Evolutionary conservation across 345 rosid species (phyloP).

Genomic region (Pistacia integerrima): DNA sequence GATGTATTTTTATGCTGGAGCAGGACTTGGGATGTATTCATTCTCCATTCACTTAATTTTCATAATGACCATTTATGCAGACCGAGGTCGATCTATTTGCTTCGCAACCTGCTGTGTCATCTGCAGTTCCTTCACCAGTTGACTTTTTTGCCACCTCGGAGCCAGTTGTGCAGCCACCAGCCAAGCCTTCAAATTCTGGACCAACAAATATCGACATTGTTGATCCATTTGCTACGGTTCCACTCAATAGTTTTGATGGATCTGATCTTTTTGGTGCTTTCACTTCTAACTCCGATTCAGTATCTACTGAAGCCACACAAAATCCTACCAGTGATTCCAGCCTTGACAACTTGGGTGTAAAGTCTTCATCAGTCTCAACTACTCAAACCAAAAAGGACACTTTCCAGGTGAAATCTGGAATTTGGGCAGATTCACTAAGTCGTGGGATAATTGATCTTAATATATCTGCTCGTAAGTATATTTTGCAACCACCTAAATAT

Average conservation of each 20-base stretch:
- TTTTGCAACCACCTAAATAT: slow-evolving; percentile 7
- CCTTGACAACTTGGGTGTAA: slow-evolving; percentile 41
- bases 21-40: slow-evolving; percentile 17
- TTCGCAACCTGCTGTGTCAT: slow-evolving; percentile 27
- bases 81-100: slow-evolving; percentile 48
- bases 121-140: slow-evolving; percentile 56
- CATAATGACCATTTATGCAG: slow-evolving; percentile 33
- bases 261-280: slow-evolving; percentile 86
- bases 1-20: slow-evolving; percentile 5
- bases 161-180: slow-evolving; percentile 58
- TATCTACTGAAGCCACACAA: slow-evolving; percentile 46
- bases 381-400: slow-evolving; percentile 56
- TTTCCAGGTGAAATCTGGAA: slow-evolving; percentile 89
- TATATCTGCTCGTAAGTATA: slow-evolving; percentile 89
- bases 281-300: slow-evolving; percentile 57
- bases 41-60: slow-evolving; percentile 5
- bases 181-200: slow-evolving; percentile 39
- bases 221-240: slow-evolving; percentile 91
- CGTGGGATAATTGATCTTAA: slow-evolving; percentile 98
- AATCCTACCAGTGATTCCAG: slow-evolving; percentile 36
- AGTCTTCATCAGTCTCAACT: slow-evolving; percentile 42
- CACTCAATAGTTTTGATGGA: slow-evolving; percentile 75
- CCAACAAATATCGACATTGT: slow-evolving; percentile 38
- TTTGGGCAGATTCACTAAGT: slow-evolving; percentile 97
- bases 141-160: slow-evolving; percentile 63